Evolutionary conservation across 2,329 filamentous ascomycete species (phyloP).

Genomic region (Neofusicoccum ribis): DNA sequence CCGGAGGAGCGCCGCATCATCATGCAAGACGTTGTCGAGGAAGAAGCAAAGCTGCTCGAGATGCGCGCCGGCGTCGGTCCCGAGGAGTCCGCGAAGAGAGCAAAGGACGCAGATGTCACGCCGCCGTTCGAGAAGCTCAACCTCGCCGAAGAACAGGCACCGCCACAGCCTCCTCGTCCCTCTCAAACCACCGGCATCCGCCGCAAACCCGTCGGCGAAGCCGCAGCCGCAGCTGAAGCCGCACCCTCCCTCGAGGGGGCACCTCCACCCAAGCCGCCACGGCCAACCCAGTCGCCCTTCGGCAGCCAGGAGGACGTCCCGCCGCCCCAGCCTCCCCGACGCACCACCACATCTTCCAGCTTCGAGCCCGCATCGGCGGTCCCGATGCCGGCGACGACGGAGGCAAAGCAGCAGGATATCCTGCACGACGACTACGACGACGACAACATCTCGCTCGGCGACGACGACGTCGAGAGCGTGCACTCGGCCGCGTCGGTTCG

Average conservation of each 20-base stretch:
- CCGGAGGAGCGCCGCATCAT: background rate
- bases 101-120: background rate
- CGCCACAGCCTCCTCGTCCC: background rate
- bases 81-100: background rate
- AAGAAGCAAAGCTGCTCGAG: constrained; percentile 14
- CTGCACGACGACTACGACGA: constrained; percentile 1
- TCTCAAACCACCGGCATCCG: background rate
- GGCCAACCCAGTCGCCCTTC: background rate
- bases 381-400: too few species aligned
- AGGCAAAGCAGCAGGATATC: background rate
- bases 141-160: background rate
- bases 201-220: constrained; percentile 2
- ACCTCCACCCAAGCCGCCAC: constrained; percentile 8
- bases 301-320: background rate
- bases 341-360: background rate
- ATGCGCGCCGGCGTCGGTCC: background rate
- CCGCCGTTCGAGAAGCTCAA: background rate
- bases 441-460: background rate
- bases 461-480: constrained; percentile 9
- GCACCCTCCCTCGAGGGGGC: background rate
- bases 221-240: background rate
- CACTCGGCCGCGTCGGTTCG: background rate
- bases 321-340: background rate
- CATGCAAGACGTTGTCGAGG: constrained; percentile 13
- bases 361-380: background rate